Conservation (phyloP, 768 basidiomycete species). For the Lepiota brunneoincarnata region DNA sequence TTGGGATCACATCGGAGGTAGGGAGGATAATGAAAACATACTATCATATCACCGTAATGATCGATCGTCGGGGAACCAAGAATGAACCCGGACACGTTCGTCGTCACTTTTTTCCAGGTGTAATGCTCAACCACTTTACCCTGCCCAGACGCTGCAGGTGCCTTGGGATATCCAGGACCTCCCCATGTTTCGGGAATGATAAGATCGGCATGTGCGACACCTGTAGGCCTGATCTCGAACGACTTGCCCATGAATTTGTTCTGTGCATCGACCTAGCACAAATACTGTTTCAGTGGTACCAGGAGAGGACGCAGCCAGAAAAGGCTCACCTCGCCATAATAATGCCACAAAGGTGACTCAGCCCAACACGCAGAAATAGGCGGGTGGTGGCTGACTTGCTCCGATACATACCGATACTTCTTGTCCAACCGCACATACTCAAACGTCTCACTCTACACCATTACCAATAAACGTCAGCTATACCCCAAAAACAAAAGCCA, state of each 20-base stretch:
- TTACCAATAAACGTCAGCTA: background rate
- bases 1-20: background rate
- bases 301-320: background rate
- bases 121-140: conserved; percentile 85
- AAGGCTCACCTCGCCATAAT: conserved; percentile 74
- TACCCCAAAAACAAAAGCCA: conserved; percentile 13
- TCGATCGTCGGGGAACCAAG: conserved; percentile 86
- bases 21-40: conserved; percentile 37
- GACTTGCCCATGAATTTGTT: conserved; percentile 96
- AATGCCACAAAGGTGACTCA: conserved; percentile 86
- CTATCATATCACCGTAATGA: conserved; percentile 93
- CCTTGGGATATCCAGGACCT: conserved; percentile 64
- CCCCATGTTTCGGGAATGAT: conserved; percentile 51
- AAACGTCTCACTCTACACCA: conserved; percentile 79
- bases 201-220: conserved; percentile 87
- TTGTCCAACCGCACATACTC: conserved; percentile 89
- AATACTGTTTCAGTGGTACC: background rate
- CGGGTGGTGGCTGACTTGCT: conserved; percentile 97
- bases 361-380: conserved; percentile 96
- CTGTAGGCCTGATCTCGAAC: conserved; percentile 95
- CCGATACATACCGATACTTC: conserved; percentile 89
- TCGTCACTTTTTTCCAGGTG: conserved; percentile 94
- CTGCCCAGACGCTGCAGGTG: conserved; percentile 36
- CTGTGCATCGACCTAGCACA: conserved; percentile 85
- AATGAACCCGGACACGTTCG: conserved; percentile 90